phyloP scores from a whole-genome alignment of 2,329 filamentous ascomycete genomes.

The Sporothrix luriei region DNA sequence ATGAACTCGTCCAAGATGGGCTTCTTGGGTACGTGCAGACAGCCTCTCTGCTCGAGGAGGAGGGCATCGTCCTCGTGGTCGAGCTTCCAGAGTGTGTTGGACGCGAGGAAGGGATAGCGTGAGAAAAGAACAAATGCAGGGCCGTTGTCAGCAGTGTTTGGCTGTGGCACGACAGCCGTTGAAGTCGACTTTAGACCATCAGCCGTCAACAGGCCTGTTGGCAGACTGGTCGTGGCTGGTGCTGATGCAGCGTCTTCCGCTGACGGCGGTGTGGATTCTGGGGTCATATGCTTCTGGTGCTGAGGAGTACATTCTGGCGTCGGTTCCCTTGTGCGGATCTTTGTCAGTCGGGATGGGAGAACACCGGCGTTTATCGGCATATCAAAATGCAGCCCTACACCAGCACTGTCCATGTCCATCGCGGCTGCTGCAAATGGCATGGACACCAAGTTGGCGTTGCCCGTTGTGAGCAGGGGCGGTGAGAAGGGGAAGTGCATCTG shows the following conservation, averaged over 20 bases:
- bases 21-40: conserved; percentile 48
- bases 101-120: conserved; percentile 48
- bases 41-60: conserved; percentile 51
- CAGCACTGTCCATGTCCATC: not conserved
- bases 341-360: not conserved
- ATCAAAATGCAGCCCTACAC: not conserved
- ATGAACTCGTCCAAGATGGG: conserved; percentile 51
- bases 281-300: not conserved
- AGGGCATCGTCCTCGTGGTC: conserved; percentile 49
- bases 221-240: not conserved
- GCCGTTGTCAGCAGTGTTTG: not conserved
- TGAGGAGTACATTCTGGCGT: not conserved
- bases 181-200: not conserved
- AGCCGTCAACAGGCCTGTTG: not conserved
- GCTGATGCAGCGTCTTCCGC: not conserved
- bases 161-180: not conserved
- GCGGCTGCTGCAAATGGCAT: conserved; percentile 2
- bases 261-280: not conserved
- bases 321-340: conserved; percentile 1
- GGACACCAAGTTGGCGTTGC: not conserved
- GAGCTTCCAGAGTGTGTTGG: conserved; percentile 45
- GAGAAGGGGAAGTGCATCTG: conserved; percentile 22
- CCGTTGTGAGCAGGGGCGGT: not conserved
- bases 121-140: conserved; percentile 41
- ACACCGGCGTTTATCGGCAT: not conserved